Evolutionary conservation across 1,284 basidiomycete genomes (phyloP), one percentile per base, ranked within the genome.

Genomic region (Laetiporus sulphureus): DNA sequence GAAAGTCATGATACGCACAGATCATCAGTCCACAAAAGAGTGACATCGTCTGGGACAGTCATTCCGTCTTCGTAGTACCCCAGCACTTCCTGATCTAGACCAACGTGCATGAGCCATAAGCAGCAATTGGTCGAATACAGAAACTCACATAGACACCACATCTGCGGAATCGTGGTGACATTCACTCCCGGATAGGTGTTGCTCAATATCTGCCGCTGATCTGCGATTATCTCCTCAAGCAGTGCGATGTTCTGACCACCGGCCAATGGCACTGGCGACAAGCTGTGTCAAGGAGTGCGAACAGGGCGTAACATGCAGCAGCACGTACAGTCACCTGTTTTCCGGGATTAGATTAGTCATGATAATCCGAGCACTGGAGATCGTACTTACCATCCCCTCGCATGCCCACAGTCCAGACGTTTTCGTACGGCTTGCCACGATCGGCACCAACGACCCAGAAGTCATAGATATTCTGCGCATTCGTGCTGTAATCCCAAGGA

Each of bases 51-150:
- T 0, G 72, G 71, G 5, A 75, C 69, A 19, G 64, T 60, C 61
- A 82, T 63, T 2, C 78, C 79, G 44, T 75, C 67, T 35, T 79
- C 75, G 52, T 79, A 84, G 57, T 81, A 84, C 0, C 72, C 76
- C 53, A 80, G 73, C 16, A 84, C 82, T 52, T 83, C 80, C 57
- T 81, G 79, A 52, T 75, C 72, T 73, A 38, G 18, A 49, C 8
- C 40, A 4, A 2, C 10, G 2, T 20, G 16, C 16, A 20, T 30
- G 25, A n/a, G 13, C 19, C 12, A 20, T 3, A 24, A 38, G 4
- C 3, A 8, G 4, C 13, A 19, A 8, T 13, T 8, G 2, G 11
- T 15, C 20, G 7, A 8, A 7, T 27, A 25, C 18, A n/a, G 15
- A 10, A 11, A 66, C 72, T 34, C 48, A 79, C 76, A 81, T 3